These are phyloP conservation scores for Pulveroboletus sp. DNA, from an alignment of 768 basidiomycete genomes.

Conservation along the genomic window DNA sequence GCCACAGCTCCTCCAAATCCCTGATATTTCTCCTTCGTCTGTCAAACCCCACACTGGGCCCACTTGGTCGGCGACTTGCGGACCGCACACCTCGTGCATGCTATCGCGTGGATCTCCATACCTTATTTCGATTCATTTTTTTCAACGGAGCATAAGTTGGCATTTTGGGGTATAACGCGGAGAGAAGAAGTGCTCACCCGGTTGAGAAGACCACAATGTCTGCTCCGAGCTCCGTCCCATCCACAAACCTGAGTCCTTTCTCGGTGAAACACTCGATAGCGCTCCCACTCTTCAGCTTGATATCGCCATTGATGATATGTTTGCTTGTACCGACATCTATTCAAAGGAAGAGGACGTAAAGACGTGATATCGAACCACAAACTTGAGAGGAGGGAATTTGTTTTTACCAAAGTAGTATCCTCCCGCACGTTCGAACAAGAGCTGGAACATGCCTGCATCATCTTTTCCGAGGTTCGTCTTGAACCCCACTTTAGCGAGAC, in stretches of 20 bases:
- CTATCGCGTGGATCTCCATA: conserved; percentile 41
- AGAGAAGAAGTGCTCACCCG: conserved; percentile 13
- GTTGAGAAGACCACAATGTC: conserved; percentile 33
- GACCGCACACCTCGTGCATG: conserved; percentile 42
- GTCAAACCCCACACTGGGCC: conserved; percentile 60
- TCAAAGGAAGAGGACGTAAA: background rate
- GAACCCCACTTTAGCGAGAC: conserved; percentile 36
- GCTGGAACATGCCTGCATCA: conserved; percentile 29
- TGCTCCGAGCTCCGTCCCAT: conserved; percentile 29
- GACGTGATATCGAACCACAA: too few species aligned
- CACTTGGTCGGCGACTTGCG: conserved; percentile 41
- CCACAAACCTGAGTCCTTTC: conserved; percentile 26
- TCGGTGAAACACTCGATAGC: conserved; percentile 28
- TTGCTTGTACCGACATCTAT: conserved; percentile 38
- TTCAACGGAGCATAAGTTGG: background rate
- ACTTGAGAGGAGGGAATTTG: too few species aligned
- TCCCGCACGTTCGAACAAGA: conserved; percentile 28
- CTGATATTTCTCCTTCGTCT: conserved; percentile 55
- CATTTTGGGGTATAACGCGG: background rate
- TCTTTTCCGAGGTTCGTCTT: conserved; percentile 33
- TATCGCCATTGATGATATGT: conserved; percentile 42
- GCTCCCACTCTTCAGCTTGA: conserved; percentile 47
- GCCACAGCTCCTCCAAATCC: conserved; percentile 31
- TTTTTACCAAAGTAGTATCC: conserved; percentile 39
- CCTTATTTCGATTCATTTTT: conserved; percentile 24